Evolutionary conservation across 2,329 filamentous ascomycete species (phyloP).

Genomic region (Aspergillus sp.): DNA sequence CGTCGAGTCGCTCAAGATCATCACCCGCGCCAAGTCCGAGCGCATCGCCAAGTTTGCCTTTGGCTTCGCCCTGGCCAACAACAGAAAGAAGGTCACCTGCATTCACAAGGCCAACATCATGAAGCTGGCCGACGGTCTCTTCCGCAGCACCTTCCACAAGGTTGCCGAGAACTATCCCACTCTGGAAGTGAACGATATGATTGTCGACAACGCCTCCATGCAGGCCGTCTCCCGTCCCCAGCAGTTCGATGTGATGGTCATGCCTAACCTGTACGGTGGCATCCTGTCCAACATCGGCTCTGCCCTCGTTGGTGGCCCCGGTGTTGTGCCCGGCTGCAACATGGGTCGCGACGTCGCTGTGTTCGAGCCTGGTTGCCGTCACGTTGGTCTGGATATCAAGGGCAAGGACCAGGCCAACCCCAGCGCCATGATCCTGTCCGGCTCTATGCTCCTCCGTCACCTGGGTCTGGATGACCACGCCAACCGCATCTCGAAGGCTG

Average conservation of each 20-base stretch:
- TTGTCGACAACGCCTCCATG: constrained; percentile 99
- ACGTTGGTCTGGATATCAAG: constrained; percentile 99
- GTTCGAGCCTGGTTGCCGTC: constrained; percentile 98
- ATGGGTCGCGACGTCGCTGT: constrained; percentile 98
- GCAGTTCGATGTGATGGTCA: constrained; percentile 99
- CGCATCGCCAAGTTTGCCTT: constrained; percentile 99
- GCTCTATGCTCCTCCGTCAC: constrained; percentile 96
- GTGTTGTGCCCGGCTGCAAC: constrained; percentile 97
- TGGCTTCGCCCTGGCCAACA: constrained; percentile 95
- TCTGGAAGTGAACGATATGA: constrained; percentile 97
- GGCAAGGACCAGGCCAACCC: constrained; percentile 99
- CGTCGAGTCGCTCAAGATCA: constrained; percentile 99
- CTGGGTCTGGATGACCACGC: constrained; percentile 96
- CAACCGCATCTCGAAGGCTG: constrained; percentile 87
- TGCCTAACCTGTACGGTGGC: constrained; percentile 98
- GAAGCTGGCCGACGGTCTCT: constrained; percentile 98
- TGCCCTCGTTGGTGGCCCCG: constrained; percentile 92
- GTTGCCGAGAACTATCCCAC: constrained; percentile 94
- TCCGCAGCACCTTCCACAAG: constrained; percentile 95
- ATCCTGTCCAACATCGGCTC: constrained; percentile 99
- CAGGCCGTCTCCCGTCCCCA: constrained; percentile 94
- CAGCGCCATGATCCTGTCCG: constrained; percentile 89
- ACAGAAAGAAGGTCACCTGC: constrained; percentile 98
- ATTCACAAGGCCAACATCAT: constrained; percentile 99
- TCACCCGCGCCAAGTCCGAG: constrained; percentile 98